A percentile compares a stretch with the other conserved stretches of the same genome.
Evolutionary conservation across 768 basidiomycete genomes (phyloP).

Genomic region (Tricholoma hemisulphureum): DNA sequence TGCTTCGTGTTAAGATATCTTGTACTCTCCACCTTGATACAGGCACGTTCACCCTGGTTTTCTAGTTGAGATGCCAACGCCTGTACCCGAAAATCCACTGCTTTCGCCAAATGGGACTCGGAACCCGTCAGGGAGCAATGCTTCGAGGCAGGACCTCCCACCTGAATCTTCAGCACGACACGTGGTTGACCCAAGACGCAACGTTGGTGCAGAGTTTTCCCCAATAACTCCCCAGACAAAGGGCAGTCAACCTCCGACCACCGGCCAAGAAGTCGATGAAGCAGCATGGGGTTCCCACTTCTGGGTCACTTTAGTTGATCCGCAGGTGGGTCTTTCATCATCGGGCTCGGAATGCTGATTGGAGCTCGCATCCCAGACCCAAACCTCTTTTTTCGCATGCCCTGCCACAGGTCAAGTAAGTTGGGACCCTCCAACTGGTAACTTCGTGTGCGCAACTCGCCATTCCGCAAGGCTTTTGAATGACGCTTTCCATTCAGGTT

Average conservation of each 20-base stretch:
- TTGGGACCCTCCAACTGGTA: slow-evolving; percentile 90
- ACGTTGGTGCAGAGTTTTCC: background rate
- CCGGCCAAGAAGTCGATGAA: slow-evolving; percentile 40
- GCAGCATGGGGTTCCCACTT: slow-evolving; percentile 85
- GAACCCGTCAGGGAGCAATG: background rate
- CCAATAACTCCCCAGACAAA: slow-evolving; percentile 9
- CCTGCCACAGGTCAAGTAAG: slow-evolving; percentile 89
- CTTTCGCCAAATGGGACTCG: background rate
- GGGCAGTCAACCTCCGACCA: slow-evolving; percentile 18
- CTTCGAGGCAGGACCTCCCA: background rate
- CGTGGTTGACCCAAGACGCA: background rate
- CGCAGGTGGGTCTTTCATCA: slow-evolving; percentile 54
- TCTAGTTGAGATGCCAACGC: background rate
- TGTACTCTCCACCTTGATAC: no score
- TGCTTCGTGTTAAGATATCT: no score
- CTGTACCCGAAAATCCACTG: background rate
- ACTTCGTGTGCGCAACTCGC: slow-evolving; percentile 69
- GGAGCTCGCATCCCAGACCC: slow-evolving; percentile 36
- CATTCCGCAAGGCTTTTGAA: slow-evolving; percentile 9
- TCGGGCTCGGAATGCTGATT: background rate
- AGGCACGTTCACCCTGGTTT: background rate
- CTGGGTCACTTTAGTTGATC: slow-evolving; percentile 93
- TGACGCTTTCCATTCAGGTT: slow-evolving; percentile 45
- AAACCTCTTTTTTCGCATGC: slow-evolving; percentile 84
- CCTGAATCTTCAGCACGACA: background rate